These are phyloP conservation scores for Dipodascopsis uninucleata DNA, from an alignment of 805 yeast genomes.

Conservation along the genomic window DNA sequence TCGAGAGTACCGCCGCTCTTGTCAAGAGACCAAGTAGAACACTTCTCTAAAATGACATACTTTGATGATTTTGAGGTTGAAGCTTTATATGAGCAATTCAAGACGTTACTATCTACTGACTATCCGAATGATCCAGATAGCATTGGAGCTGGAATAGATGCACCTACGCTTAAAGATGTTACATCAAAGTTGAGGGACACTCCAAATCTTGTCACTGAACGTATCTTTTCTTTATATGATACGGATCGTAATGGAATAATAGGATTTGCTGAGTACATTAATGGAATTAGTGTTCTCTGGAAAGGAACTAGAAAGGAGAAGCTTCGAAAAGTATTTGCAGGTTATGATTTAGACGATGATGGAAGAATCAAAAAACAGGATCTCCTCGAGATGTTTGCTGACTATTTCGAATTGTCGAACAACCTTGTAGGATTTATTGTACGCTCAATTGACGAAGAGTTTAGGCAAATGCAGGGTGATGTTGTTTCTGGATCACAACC, in stretches of 20 bases:
- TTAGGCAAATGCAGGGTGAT: constrained; percentile 10
- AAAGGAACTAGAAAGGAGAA: constrained; percentile 14
- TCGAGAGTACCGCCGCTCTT: constrained; percentile 9
- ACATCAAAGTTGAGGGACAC: constrained; percentile 16
- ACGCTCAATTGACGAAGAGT: constrained; percentile 14
- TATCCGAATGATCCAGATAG: constrained; percentile 3
- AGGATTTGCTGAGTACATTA: constrained; percentile 27
- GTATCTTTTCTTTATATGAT: constrained; percentile 27
- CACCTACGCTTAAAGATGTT: constrained; percentile 9
- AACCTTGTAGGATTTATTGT: constrained; percentile 16
- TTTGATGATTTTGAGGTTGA: constrained; percentile 23
- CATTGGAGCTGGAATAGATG: constrained; percentile 12
- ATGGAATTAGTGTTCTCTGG: constrained; percentile 8
- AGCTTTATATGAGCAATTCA: constrained; percentile 28
- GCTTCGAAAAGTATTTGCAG: constrained; percentile 14
- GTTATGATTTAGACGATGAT: constrained; percentile 20
- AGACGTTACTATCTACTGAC: constrained; percentile 5
- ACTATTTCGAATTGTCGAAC: constrained; percentile 23
- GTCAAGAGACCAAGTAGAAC: not conserved
- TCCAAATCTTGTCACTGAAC: constrained; percentile 22
- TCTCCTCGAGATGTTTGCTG: constrained; percentile 16
- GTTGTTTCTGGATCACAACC: constrained; percentile 12
- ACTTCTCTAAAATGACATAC: constrained; percentile 6
- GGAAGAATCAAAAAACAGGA: constrained; percentile 13
- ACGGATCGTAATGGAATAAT: constrained; percentile 28